Evolutionary conservation across 1,139 yeast genomes (phyloP), one percentile per base, ranked within the genome.

Genomic region (Geotrichum histeridarum): DNA sequence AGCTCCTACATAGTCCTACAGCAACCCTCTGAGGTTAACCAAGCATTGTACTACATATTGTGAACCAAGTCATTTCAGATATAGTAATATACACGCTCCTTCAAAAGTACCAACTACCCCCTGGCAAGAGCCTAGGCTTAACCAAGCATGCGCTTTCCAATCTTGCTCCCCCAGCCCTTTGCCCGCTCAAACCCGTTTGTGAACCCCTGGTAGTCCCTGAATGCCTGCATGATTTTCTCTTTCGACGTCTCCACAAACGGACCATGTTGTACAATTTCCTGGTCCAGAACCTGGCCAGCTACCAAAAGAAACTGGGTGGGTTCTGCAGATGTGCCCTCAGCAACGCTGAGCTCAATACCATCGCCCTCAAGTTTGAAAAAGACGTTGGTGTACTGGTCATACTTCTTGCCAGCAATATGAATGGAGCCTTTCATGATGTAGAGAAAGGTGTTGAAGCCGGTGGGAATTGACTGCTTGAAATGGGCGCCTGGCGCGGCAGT

Each of bases 161-260:
- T 86, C 63, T 82, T 77, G 33, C 88, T 78, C 55, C 73, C 74
- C 95, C 95, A 88, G 37, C 79, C 76, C 55, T 70, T 76, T 45
- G 87, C 79, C 48, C 80, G 78, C 66, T 84, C 93, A 65, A 89
- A 89, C 0, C 95, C 95, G 67, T 86, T 86, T 44, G 73, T 68
- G 47, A 81, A 85, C 54, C 71, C 68, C 67, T 84, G 88, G 68
- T 84, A 89, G 67, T 86, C 93, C 68, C 73, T 79, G 83, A 55
- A 80, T 0, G 84, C 88, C 62, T 82, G 68, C 60, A 77, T 76
- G 54, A 85, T 81, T 58, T 78, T 78, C 50, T 77, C 81, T 54
- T 74, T 72, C 30, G 81, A 70, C 11, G 81, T 77, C 54, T 84
- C 89, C n/a, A 83, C 91, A 67, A 85, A 86, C 30, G 94, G 94